Conservation (phyloP, 305 asterid species). For the Fraxinus sp. region DNA sequence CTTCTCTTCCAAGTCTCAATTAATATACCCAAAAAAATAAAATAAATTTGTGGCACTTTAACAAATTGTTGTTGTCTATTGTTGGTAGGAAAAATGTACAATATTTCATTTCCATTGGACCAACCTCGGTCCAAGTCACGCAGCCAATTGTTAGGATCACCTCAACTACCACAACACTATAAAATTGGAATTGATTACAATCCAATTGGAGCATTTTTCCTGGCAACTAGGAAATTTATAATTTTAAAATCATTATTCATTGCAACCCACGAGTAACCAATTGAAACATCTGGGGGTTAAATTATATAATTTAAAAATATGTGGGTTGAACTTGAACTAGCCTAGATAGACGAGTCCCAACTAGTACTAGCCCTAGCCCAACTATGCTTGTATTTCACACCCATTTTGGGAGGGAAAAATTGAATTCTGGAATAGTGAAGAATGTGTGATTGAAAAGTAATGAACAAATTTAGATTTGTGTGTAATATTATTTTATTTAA, state of each 20-base stretch:
- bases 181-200: not conserved
- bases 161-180: not conserved
- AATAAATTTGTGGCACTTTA: not conserved
- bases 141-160: not conserved
- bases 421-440: too few relatives aligned
- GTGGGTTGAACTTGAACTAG: not conserved
- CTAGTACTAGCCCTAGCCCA: not conserved
- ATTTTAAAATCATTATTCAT: not conserved
- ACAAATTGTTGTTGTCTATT: not conserved
- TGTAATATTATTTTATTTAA: too few relatives aligned
- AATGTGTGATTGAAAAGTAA: too few relatives aligned
- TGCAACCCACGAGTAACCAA: not conserved
- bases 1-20: not conserved
- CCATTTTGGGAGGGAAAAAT: too few relatives aligned
- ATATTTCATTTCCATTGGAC: not conserved
- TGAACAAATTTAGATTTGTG: too few relatives aligned
- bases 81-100: not conserved
- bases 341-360: not conserved
- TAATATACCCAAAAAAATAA: not conserved
- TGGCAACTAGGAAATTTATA: not conserved
- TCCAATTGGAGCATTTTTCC: not conserved
- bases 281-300: not conserved
- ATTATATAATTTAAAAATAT: not conserved
- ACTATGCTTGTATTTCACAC: too few relatives aligned
- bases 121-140: not conserved